phyloP scores from a whole-genome alignment of 306 rosid genomes.

The Lathyrus oleraceus region DNA sequence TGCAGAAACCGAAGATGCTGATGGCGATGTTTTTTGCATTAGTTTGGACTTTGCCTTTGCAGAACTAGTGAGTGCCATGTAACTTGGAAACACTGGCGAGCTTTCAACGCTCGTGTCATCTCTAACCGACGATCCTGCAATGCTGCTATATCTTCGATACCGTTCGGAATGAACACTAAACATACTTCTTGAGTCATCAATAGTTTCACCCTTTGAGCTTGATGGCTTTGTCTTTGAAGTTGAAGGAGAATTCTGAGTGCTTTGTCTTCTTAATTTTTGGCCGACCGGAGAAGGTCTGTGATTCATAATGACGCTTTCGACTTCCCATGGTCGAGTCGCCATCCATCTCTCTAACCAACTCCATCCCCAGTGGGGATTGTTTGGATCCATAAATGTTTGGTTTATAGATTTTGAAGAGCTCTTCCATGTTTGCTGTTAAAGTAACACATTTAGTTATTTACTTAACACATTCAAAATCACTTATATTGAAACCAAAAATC shows the following conservation, averaged over 20 bases:
- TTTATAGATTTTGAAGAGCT: slow-evolving; percentile 57
- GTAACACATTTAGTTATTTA: neutral
- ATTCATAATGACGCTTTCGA: slow-evolving; percentile 42
- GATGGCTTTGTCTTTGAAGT: slow-evolving; percentile 35
- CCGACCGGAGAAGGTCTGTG: slow-evolving; percentile 42
- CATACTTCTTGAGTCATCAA: slow-evolving; percentile 54
- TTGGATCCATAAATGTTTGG: slow-evolving; percentile 72
- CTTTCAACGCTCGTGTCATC: slow-evolving; percentile 61
- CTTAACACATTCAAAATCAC: neutral
- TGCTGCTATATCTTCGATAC: slow-evolving; percentile 67
- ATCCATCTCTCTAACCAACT: slow-evolving; percentile 89
- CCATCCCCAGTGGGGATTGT: slow-evolving; percentile 94
- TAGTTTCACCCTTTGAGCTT: slow-evolving; percentile 45
- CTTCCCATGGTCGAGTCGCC: slow-evolving; percentile 81
- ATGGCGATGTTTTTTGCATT: slow-evolving; percentile 43
- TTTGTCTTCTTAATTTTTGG: slow-evolving; percentile 45
- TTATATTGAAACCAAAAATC: neutral
- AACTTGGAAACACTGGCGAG: slow-evolving; percentile 53
- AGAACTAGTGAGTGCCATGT: slow-evolving; percentile 49
- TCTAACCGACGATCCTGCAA: slow-evolving; percentile 56
- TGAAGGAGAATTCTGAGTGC: slow-evolving; percentile 48
- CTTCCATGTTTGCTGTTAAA: slow-evolving; percentile 60
- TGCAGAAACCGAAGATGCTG: slow-evolving; percentile 32
- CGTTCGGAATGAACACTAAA: slow-evolving; percentile 52
- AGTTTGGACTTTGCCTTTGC: slow-evolving; percentile 56